Evolutionary conservation across 2,329 filamentous ascomycete genomes (phyloP).

Genomic region (Colletotrichum nymphaeae): DNA sequence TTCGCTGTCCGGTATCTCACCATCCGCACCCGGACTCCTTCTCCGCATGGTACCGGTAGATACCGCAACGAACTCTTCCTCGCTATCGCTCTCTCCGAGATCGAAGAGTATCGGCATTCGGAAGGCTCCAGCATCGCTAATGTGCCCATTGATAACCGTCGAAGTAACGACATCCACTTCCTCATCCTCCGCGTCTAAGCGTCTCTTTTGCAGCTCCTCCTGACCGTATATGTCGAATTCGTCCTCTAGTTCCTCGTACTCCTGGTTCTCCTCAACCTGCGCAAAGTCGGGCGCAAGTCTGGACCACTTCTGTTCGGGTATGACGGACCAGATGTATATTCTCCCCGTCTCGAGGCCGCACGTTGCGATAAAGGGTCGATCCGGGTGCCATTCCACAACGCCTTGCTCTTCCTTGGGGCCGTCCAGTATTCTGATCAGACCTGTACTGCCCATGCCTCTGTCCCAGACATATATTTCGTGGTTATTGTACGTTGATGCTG

Average conservation of each 20-base stretch:
- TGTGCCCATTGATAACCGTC: constrained; percentile 68
- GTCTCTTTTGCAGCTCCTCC: constrained; percentile 91
- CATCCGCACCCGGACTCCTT: constrained; percentile 81
- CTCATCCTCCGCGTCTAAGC: constrained; percentile 92
- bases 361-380: constrained; percentile 86
- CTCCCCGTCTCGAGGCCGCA: constrained; percentile 93
- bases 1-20: constrained; percentile 69
- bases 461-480: constrained; percentile 99
- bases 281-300: constrained; percentile 96
- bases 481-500: constrained; percentile 97
- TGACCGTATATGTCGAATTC: constrained; percentile 98
- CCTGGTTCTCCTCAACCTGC: constrained; percentile 97
- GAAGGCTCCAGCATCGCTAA: constrained; percentile 65
- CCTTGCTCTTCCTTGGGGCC: constrained; percentile 97
- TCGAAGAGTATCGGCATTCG: constrained; percentile 94
- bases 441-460: constrained; percentile 82
- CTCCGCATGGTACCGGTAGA: constrained; percentile 86
- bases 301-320: constrained; percentile 96
- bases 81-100: constrained; percentile 92
- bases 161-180: constrained; percentile 89
- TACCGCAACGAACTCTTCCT: constrained; percentile 83
- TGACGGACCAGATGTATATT: constrained; percentile 96
- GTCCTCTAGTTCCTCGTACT: constrained; percentile 95
- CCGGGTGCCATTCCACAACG: constrained; percentile 97
- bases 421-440: constrained; percentile 92